phyloP scores from a whole-genome alignment of 331 rosid genomes.

The Telfairia occidentalis region DNA sequence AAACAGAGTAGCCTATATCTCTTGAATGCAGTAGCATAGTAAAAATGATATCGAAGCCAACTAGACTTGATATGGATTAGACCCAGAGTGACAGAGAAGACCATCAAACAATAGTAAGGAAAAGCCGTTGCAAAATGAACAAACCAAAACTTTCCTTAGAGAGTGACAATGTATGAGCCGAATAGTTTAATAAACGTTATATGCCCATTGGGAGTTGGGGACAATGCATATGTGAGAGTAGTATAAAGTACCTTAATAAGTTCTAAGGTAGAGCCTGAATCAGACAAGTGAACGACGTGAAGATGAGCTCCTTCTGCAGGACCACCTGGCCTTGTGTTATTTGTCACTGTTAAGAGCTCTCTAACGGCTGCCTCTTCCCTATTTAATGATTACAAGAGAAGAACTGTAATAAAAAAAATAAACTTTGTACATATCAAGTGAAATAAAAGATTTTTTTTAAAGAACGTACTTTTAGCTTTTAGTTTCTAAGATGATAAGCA shows the following conservation, averaged over 20 bases:
- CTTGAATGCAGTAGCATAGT: background rate
- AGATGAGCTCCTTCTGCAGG: slow-evolving; percentile 85
- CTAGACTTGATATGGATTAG: background rate
- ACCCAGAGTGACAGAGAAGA: background rate
- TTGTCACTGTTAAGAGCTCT: slow-evolving; percentile 54
- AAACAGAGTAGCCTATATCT: background rate
- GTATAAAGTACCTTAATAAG: slow-evolving; percentile 57
- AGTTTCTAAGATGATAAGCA: background rate
- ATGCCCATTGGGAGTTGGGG: background rate
- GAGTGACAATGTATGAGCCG: background rate
- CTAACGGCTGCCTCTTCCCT: slow-evolving; percentile 91
- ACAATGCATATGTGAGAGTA: background rate
- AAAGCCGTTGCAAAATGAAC: background rate
- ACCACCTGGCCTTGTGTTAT: slow-evolving; percentile 64
- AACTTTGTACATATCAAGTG: background rate
- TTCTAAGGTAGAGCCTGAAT: slow-evolving; percentile 66
- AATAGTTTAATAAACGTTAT: background rate
- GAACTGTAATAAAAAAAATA: background rate
- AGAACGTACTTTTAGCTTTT: background rate
- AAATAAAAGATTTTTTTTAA: background rate
- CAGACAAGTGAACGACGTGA: slow-evolving; percentile 93
- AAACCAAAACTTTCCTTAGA: background rate
- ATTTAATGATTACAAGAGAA: slow-evolving; percentile 18
- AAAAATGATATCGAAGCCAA: background rate
- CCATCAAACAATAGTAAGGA: background rate